Base-by-base conservation (phyloP, 2,329 filamentous ascomycete species). In the Microcyclospora pomicola region DNA sequence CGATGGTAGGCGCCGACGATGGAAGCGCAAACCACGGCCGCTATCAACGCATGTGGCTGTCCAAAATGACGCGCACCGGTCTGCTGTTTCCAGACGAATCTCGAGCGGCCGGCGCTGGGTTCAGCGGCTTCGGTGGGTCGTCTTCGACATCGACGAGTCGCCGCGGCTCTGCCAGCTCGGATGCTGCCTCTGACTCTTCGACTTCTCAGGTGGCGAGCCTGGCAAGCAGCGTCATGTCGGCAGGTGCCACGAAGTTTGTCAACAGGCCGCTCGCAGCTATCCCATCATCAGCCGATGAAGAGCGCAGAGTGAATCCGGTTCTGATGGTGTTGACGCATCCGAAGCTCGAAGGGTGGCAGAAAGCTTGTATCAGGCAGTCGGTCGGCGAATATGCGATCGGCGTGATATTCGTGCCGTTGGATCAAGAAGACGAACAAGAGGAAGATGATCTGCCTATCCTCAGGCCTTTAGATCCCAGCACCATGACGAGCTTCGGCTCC, bases 31-130 rank as follows among this genome's bases (percentile, higher is more conserved):
- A 42, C 32, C 33, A 34, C 16, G 24, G 10, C 9, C 41, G 41
- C n/a, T 42, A 42, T 11, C 37, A 37, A 31, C 41, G 41, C 13
- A 42, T 42, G 41, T 42, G 37, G 37, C 27, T 42, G 12, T 40
- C 41, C 7, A 40, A 42, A 15, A 42, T 42, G 41, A 42, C 41
- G 11, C 33, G 41, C 15, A 40, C 41, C 10, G 41, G 41, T 34
- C 37, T 42, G 15, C 31, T 42, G n/a, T 40, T 42, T 36, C 33
- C 41, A 2, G 27, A 15, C 13, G 37, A 42, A 30, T 42, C 37
- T 28, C 41, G 37, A 1, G 31, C 41, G 5, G 41, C 41, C 6
- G 34, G 31, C 10, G 34, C 33, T 5, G 41, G 37, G 9, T 42
- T 37, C 34, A 34, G 33, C 27, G 41, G 41, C 2, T 42, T 40